Percentiles rank a stretch among this genome's conserved stretches.
phyloP scores from a whole-genome alignment of 257 asterid species.

The Ligustrum vulgare region DNA sequence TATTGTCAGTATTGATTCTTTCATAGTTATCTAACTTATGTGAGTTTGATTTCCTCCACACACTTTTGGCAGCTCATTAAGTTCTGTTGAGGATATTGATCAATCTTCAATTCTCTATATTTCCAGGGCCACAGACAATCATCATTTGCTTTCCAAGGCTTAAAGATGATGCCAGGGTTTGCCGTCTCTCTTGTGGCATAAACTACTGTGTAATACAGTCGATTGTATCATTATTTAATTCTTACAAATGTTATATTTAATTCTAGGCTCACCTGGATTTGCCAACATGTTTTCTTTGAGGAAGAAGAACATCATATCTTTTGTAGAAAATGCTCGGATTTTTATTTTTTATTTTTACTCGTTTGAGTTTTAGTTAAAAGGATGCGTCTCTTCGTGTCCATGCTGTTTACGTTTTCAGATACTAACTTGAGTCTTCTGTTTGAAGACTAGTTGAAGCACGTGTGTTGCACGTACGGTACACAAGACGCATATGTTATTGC shows the following conservation, averaged over 20 bases:
- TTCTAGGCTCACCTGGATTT: constrained; percentile 16
- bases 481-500: too few species aligned
- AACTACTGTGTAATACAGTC: constrained; percentile 36
- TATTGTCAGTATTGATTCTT: background rate
- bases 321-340: background rate
- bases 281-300: background rate
- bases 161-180: constrained; percentile 47
- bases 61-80: constrained; percentile 29
- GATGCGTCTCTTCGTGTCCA: background rate
- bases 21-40: background rate
- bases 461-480: too few species aligned
- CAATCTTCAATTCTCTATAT: constrained; percentile 46
- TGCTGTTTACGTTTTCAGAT: background rate
- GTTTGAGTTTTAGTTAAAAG: background rate
- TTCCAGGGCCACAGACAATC: constrained; percentile 65
- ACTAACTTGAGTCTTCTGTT: background rate
- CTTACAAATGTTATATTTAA: background rate
- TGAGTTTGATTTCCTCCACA: constrained; percentile 25
- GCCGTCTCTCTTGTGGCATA: constrained; percentile 52
- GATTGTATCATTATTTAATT: constrained; percentile 33
- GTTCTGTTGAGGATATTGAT: constrained; percentile 40
- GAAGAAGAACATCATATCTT: background rate
- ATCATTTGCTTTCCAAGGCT: constrained; percentile 60
- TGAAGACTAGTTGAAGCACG: too few species aligned
- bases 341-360: background rate